Conservation (phyloP, 78 protist genomes). For the Dictyostelium brefeldianum region DNA sequence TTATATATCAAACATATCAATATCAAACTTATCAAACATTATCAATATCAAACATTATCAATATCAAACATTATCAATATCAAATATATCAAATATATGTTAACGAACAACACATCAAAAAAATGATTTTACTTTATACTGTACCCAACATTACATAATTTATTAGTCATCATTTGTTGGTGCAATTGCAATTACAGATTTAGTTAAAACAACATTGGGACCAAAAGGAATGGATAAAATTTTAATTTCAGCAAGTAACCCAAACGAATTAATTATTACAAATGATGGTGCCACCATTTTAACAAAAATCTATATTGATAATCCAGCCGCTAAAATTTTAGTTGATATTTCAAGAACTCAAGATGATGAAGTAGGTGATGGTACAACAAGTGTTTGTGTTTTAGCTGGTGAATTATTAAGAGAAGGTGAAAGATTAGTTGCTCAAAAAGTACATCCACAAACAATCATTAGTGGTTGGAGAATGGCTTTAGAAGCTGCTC, state of each 20-base stretch:
- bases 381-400: conserved; percentile 98
- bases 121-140: neutral
- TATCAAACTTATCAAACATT: too few species aligned
- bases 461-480: conserved; percentile 95
- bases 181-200: conserved; percentile 98
- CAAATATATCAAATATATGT: neutral
- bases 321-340: conserved; percentile 98
- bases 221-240: conserved; percentile 99
- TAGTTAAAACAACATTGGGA: conserved; percentile 99
- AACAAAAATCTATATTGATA: conserved; percentile 93
- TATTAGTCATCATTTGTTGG: conserved; percentile 87
- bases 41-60: neutral
- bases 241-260: conserved; percentile 87
- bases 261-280: conserved; percentile 88
- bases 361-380: conserved; percentile 99
- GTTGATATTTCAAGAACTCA: conserved; percentile 96
- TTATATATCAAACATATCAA: too few species aligned
- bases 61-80: neutral
- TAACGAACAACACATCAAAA: neutral
- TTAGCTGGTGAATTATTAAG: conserved; percentile 99
- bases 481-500: conserved; percentile 94
- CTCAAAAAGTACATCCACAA: conserved; percentile 97
- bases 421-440: conserved; percentile 97
- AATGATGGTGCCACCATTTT: conserved; percentile 99
- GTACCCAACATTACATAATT: too few species aligned